Percentiles rank a stretch among this genome's conserved stretches.
Conservation (phyloP, 2,329 filamentous ascomycete genomes). For the Malbranchea cinnamomea region DNA sequence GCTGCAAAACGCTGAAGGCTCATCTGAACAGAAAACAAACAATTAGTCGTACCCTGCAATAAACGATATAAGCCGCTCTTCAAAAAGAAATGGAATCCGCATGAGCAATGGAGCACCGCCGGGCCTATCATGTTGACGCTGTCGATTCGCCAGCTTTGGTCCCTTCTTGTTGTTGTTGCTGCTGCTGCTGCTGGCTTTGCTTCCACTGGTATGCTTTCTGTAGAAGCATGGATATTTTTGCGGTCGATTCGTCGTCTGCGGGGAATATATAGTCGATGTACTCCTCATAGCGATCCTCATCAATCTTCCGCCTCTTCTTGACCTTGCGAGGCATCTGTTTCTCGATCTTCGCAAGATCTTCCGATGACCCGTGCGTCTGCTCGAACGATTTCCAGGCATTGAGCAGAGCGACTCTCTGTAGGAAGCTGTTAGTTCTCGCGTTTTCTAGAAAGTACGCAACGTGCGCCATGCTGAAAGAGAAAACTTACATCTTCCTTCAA, state of each 20-base stretch:
- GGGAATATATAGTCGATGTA: slow-evolving; percentile 97
- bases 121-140: no score
- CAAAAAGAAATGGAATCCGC: no score
- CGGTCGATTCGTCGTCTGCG: slow-evolving; percentile 75
- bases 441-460: not conserved
- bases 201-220: slow-evolving; percentile 84
- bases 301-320: slow-evolving; percentile 82
- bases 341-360: slow-evolving; percentile 69
- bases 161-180: no score
- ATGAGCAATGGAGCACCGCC: no score
- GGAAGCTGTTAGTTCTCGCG: slow-evolving; percentile 18
- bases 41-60: no score
- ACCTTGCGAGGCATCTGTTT: slow-evolving; percentile 86
- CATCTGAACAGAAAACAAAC: no score
- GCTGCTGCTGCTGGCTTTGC: slow-evolving; percentile 36
- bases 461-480: not conserved
- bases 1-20: no score
- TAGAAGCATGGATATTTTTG: slow-evolving; percentile 69
- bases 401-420: slow-evolving; percentile 65
- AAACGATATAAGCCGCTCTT: no score
- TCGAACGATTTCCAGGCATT: slow-evolving; percentile 91
- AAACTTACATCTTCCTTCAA: slow-evolving; percentile 64
- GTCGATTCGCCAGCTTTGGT: no score
- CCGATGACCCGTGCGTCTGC: slow-evolving; percentile 59
- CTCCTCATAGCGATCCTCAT: slow-evolving; percentile 90